Evolutionary conservation across 108 stramenopile genomes (phyloP), one percentile per base, ranked within the genome.

Genomic region (Fistulifera pelliculosa): DNA sequence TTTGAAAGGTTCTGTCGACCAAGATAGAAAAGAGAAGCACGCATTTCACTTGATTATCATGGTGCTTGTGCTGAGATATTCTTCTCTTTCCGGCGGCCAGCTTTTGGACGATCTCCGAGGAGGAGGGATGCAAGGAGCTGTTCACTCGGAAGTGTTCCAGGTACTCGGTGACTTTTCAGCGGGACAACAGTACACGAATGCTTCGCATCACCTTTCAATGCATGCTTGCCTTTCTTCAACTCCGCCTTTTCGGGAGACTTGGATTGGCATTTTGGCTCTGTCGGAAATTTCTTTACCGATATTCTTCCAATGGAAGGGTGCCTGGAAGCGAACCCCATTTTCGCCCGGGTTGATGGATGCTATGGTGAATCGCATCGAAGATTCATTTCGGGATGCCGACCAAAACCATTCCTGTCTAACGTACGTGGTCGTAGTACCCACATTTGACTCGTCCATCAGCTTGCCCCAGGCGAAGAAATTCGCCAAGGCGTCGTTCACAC

Each of bases 81-180:
- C 81, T 6, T 65, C 85, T 15, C 52, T 87, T 15, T 71, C 81
- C 0, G 85, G 85, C 38, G 85, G 77, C 0, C 79, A 83, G 31
- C 75, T 75, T 12, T 47, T 83, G 10, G 61, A 74, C 11, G 81
- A 77, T 52, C 55, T 74, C 35, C 28, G 85, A 35, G 85, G 85
- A 39, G 85, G 85, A 3, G 85, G 85, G 13, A 87, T 87, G 85
- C 86, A 87, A 53, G 86, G 86, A 26, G 79, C 86, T 0, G 70
- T 87, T 47, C 76, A 87, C 53, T 57, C 60, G 1, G 18, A 62
- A 2, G 82, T 76, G n/a, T 87, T 87, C 64, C 68, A 74, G 1
- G 69, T 61, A 18, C 51, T 86, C 7, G 47, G 58, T 24, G 52
- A 62, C 12, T 59, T 47, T 78, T 73, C 66, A 54, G 61, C 3